Percentiles rank a stretch among this genome's conserved stretches.
Evolutionary conservation across 2,329 filamentous ascomycete species (phyloP).

Genomic region (Fusarium sp.): DNA sequence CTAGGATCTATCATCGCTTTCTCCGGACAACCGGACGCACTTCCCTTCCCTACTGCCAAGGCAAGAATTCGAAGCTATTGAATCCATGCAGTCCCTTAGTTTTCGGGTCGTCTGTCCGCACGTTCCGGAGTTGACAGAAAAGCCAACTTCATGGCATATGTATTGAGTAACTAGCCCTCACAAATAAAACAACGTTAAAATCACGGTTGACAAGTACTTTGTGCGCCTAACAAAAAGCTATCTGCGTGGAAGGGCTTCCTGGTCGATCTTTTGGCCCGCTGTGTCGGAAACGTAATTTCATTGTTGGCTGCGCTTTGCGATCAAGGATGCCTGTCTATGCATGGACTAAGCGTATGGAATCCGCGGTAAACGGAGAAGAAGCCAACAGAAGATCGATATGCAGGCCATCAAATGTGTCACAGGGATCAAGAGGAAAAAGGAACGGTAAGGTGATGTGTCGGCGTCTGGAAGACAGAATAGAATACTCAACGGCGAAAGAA

Average conservation of each 20-base stretch:
- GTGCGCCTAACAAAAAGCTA: too few relatives aligned
- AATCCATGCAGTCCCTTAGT: not conserved
- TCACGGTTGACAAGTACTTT: not conserved
- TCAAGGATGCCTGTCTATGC: slow-evolving; percentile 4
- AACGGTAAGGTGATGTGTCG: not conserved
- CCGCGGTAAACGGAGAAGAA: not conserved
- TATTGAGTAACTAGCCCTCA: not conserved
- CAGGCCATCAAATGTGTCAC: not conserved
- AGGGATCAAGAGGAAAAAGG: not conserved
- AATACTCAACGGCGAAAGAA: not conserved
- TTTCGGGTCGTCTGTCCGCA: not conserved
- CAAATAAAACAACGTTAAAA: not conserved
- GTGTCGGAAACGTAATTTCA: not conserved
- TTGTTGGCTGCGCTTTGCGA: not conserved
- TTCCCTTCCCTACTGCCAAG: not conserved
- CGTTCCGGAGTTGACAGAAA: not conserved
- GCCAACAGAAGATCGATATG: not conserved
- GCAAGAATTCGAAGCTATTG: slow-evolving; percentile 1
- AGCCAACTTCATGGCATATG: not conserved
- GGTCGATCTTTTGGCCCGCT: too few relatives aligned
- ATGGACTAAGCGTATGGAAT: not conserved
- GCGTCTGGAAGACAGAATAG: not conserved
- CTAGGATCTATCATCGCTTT: not conserved
- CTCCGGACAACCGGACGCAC: slow-evolving; percentile 25
- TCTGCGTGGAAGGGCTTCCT: too few relatives aligned